These are phyloP conservation scores for Petrea volubilis DNA, from an alignment of 257 asterid genomes.

Conservation along the genomic window DNA sequence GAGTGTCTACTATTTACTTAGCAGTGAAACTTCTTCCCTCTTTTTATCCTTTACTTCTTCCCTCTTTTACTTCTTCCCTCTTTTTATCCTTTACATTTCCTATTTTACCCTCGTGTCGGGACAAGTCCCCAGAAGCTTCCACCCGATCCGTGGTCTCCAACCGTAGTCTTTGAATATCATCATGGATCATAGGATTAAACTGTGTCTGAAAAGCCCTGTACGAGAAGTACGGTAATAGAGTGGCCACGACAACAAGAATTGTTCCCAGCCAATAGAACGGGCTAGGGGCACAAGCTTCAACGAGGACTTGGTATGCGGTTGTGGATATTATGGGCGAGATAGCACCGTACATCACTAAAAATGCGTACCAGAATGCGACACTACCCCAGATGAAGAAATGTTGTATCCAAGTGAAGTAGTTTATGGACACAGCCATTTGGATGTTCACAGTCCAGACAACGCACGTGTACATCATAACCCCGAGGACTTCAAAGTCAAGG, in stretches of 20 bases:
- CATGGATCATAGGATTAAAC: conserved; percentile 84
- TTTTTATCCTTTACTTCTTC: conserved; percentile 23
- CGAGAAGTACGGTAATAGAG: conserved; percentile 63
- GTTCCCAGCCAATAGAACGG: conserved; percentile 76
- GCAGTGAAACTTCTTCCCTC: conserved; percentile 31
- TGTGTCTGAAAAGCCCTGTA: conserved; percentile 67
- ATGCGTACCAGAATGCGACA: conserved; percentile 71
- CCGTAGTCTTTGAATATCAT: conserved; percentile 47
- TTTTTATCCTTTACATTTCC: conserved; percentile 26
- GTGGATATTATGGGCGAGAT: conserved; percentile 59
- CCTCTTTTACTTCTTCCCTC: conserved; percentile 23
- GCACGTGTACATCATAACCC: conserved; percentile 82
- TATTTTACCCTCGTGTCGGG: not conserved
- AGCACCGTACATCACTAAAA: conserved; percentile 67
- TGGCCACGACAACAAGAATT: conserved; percentile 52
- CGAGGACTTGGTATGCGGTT: conserved; percentile 64
- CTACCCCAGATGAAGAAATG: conserved; percentile 97
- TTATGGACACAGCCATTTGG: conserved; percentile 90
- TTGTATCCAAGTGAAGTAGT: conserved; percentile 96
- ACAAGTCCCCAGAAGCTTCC: conserved; percentile 23
- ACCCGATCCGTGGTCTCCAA: conserved; percentile 32
- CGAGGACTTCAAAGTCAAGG: conserved; percentile 68
- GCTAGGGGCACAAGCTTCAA: conserved; percentile 86
- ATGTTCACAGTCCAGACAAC: conserved; percentile 94
- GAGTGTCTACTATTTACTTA: conserved; percentile 30